Conservation (phyloP, 2,329 filamentous ascomycete genomes). For the Talaromyces sp. region DNA sequence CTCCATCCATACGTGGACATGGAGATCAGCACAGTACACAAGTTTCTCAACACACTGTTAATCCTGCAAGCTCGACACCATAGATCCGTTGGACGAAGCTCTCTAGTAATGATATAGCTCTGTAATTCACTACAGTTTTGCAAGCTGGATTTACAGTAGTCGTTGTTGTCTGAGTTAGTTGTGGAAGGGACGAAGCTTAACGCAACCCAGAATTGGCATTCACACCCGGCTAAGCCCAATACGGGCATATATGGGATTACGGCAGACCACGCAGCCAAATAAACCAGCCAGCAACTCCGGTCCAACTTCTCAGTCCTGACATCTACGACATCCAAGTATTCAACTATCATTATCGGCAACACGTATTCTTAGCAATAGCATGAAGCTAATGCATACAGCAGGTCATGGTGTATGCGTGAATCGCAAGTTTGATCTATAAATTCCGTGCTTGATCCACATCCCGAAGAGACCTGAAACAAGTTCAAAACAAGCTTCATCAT, state of each 20-base stretch:
- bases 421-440: background rate
- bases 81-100: no score
- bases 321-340: background rate
- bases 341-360: background rate
- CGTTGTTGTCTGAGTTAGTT: background rate
- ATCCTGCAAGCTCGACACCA: background rate
- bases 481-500: background rate
- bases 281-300: background rate
- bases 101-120: background rate
- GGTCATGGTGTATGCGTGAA: background rate
- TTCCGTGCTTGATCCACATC: background rate
- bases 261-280: background rate
- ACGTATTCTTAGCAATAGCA: background rate
- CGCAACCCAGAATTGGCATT: background rate
- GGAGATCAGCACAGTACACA: background rate
- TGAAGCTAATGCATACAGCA: background rate
- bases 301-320: background rate
- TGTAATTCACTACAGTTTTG: background rate
- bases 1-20: background rate
- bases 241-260: background rate
- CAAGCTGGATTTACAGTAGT: background rate
- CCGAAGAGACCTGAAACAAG: background rate
- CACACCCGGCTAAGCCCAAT: background rate
- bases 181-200: background rate
- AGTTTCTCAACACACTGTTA: background rate